Percentiles rank a stretch among this genome's conserved stretches.
Evolutionary conservation across 495 filamentous ascomycete genomes (phyloP).

Genomic region (Lindgomyces ingoldianus): DNA sequence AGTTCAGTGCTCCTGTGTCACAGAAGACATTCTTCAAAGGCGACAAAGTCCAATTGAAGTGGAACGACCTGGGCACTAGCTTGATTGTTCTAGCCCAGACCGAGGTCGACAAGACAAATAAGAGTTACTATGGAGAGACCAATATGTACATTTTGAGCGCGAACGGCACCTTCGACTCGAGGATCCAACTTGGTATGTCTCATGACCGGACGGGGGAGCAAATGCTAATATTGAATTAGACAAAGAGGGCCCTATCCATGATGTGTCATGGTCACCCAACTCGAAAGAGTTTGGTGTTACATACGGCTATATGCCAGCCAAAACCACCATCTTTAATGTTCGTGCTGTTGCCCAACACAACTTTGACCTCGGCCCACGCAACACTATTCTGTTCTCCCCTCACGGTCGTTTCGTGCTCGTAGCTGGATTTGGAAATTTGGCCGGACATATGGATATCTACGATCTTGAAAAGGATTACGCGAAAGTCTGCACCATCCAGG

Average conservation of each 20-base stretch:
- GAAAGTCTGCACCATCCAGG: conserved; percentile 92
- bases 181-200: conserved; percentile 71
- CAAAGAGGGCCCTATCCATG: conserved; percentile 97
- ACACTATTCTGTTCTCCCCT: conserved; percentile 94
- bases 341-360: conserved; percentile 75
- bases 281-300: conserved; percentile 95
- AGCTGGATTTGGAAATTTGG: conserved; percentile 95
- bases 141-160: conserved; percentile 94
- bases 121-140: conserved; percentile 98
- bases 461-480: conserved; percentile 87
- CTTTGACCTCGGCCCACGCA: conserved; percentile 83
- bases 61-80: conserved; percentile 87
- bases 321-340: conserved; percentile 93
- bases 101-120: conserved; percentile 94
- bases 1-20: conserved; percentile 76
- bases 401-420: conserved; percentile 90
- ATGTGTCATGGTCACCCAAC: conserved; percentile 96
- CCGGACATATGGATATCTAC: conserved; percentile 96
- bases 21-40: conserved; percentile 99
- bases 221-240: conserved; percentile 53
- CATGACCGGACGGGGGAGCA: not conserved
- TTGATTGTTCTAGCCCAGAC: conserved; percentile 96
- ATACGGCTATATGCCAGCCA: conserved; percentile 97
- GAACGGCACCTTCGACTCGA: conserved; percentile 87
- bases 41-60: conserved; percentile 97